Percentiles rank a stretch among this genome's conserved stretches.
phyloP scores from a whole-genome alignment of 2,329 filamentous ascomycete genomes.

The Cladosporium sp. region DNA sequence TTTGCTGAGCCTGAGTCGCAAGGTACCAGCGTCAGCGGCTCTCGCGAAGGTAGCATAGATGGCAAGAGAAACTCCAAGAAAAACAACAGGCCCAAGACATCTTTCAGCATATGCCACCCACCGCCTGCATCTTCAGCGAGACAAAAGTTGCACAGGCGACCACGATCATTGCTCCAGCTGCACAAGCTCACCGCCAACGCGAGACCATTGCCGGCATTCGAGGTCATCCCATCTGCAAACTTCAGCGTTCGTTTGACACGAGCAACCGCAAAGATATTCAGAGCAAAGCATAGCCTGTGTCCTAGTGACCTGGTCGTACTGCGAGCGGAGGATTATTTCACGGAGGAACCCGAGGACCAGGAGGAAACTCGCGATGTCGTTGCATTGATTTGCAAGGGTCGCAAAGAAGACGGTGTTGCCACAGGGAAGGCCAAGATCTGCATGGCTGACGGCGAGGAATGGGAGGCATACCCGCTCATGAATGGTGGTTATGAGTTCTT shows the following conservation, averaged over 20 bases:
- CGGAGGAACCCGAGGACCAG: slow-evolving; percentile 48
- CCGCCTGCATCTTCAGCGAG: slow-evolving; percentile 52
- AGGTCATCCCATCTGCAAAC: slow-evolving; percentile 59
- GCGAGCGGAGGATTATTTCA: slow-evolving; percentile 62
- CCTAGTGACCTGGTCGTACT: slow-evolving; percentile 67
- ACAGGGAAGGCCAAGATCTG: slow-evolving; percentile 64
- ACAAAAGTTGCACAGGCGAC: slow-evolving; percentile 62
- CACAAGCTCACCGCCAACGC: slow-evolving; percentile 59
- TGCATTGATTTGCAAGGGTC: slow-evolving; percentile 58
- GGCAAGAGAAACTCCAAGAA: slow-evolving; percentile 23
- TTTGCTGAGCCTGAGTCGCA: slow-evolving; percentile 30
- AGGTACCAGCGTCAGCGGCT: slow-evolving; percentile 26
- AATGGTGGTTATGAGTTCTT: slow-evolving; percentile 54
- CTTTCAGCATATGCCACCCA: slow-evolving; percentile 64
- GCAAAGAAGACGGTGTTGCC: slow-evolving; percentile 47
- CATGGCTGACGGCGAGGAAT: slow-evolving; percentile 46
- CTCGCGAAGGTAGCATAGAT: slow-evolving; percentile 29
- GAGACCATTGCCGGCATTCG: slow-evolving; percentile 63
- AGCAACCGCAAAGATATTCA: slow-evolving; percentile 60
- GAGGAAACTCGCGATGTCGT: slow-evolving; percentile 53
- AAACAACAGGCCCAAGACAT: slow-evolving; percentile 50
- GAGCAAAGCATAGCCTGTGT: slow-evolving; percentile 58
- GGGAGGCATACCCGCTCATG: slow-evolving; percentile 39
- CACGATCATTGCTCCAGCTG: slow-evolving; percentile 65
- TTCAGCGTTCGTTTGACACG: slow-evolving; percentile 57